phyloP scores from a whole-genome alignment of 805 yeast genomes.

The Candida oleophila region DNA sequence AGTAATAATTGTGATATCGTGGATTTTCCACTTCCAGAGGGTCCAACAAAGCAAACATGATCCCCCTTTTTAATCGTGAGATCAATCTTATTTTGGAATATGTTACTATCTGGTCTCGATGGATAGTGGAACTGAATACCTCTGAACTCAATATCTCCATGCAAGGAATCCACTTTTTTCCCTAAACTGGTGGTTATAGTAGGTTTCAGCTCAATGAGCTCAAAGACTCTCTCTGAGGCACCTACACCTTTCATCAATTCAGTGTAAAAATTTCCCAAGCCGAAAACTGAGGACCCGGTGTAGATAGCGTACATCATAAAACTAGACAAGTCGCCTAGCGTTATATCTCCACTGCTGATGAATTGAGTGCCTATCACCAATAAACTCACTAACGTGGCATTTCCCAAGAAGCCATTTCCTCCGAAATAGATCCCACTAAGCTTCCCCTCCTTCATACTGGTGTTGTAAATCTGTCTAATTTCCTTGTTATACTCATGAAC shows the following conservation, averaged over 20 bases:
- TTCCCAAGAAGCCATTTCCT: slow-evolving; percentile 81
- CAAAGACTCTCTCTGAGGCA: slow-evolving; percentile 90
- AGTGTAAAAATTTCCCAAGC: slow-evolving; percentile 85
- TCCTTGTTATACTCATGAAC: slow-evolving; percentile 72
- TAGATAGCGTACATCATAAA: slow-evolving; percentile 95
- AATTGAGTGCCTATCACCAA: slow-evolving; percentile 78
- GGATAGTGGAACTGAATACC: slow-evolving; percentile 78
- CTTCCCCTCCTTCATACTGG: slow-evolving; percentile 78
- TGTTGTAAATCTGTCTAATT: slow-evolving; percentile 60
- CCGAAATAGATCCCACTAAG: slow-evolving; percentile 77
- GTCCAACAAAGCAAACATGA: slow-evolving; percentile 92
- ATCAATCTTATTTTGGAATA: slow-evolving; percentile 52
- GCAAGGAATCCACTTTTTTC: slow-evolving; percentile 34
- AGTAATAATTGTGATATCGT: slow-evolving; percentile 78
- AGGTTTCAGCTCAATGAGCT: slow-evolving; percentile 77
- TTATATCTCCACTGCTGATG: slow-evolving; percentile 72
- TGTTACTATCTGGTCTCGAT: slow-evolving; percentile 68
- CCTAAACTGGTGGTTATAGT: slow-evolving; percentile 69
- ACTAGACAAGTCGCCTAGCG: slow-evolving; percentile 87
- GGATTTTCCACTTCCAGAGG: slow-evolving; percentile 96
- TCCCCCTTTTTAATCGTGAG: slow-evolving; percentile 73
- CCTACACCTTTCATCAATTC: slow-evolving; percentile 98
- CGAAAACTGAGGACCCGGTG: slow-evolving; percentile 90
- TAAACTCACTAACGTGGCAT: slow-evolving; percentile 72
- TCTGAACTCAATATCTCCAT: slow-evolving; percentile 60